Conservation (phyloP, 2,329 filamentous ascomycete species). For the Beauveria caledonica region DNA sequence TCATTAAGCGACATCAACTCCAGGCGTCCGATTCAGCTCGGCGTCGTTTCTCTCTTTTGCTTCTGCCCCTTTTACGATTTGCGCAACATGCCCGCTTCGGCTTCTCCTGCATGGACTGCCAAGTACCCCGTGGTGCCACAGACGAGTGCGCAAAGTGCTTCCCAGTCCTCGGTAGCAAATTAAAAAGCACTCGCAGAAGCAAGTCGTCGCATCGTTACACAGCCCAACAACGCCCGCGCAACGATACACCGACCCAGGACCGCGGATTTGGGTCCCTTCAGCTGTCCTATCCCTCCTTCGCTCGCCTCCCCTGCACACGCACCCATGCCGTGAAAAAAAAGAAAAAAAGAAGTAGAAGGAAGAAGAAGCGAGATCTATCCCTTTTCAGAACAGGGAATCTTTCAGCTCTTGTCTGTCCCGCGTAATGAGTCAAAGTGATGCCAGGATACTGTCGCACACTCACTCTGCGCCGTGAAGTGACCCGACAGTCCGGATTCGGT, state of each 20-base stretch:
- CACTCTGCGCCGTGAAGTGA: neutral
- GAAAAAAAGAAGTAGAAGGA: neutral
- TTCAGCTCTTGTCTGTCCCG: neutral
- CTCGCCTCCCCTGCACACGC: neutral
- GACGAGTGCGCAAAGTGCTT: no score
- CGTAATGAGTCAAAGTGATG: neutral
- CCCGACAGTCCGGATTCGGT: slow-evolving; percentile 1
- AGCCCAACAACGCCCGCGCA: neutral
- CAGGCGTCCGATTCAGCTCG: neutral
- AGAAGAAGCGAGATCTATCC: neutral
- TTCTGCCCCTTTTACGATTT: neutral
- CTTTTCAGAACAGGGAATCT: neutral
- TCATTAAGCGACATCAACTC: no score
- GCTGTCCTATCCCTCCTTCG: neutral
- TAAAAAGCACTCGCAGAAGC: neutral
- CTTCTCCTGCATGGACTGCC: neutral
- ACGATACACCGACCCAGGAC: slow-evolving; percentile 8
- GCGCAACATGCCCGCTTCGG: neutral
- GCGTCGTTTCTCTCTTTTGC: neutral
- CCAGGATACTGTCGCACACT: neutral
- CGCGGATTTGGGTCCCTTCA: neutral
- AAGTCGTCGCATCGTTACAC: neutral
- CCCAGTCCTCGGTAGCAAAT: no score
- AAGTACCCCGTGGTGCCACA: neutral
- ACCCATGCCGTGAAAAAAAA: neutral